Percentiles rank a stretch among this genome's conserved stretches.
Conservation (phyloP, 2,329 filamentous ascomycete species). For the Didymella sp. region DNA sequence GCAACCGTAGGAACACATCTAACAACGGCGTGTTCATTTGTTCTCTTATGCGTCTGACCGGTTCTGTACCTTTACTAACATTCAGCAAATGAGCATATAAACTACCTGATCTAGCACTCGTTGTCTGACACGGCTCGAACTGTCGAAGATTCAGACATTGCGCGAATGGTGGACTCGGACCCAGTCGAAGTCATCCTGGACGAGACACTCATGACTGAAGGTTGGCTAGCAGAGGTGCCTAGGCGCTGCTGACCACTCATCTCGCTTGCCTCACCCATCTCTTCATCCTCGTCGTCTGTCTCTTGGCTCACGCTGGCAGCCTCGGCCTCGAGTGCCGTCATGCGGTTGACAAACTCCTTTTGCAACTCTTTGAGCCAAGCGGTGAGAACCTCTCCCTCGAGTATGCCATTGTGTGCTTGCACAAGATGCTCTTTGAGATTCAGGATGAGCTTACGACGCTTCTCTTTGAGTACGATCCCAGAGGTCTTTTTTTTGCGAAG, state of each 20-base stretch:
- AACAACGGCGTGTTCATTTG: no score
- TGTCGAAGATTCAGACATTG: slow-evolving; percentile 31
- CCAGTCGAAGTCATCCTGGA: slow-evolving; percentile 30
- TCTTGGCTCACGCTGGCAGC: slow-evolving; percentile 24
- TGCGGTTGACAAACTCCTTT: slow-evolving; percentile 74
- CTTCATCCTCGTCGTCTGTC: slow-evolving; percentile 27
- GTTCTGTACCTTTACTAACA: no score
- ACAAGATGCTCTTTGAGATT: slow-evolving; percentile 74
- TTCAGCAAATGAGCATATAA: no score
- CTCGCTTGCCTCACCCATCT: slow-evolving; percentile 21
- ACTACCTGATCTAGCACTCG: slow-evolving; percentile 11
- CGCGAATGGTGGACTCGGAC: slow-evolving; percentile 22
- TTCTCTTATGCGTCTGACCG: no score
- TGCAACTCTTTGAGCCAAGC: slow-evolving; percentile 72
- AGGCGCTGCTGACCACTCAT: slow-evolving; percentile 22
- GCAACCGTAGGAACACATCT: no score
- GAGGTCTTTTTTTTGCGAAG: slow-evolving; percentile 66
- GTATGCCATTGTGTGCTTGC: slow-evolving; percentile 69
- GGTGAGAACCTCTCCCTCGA: slow-evolving; percentile 68
- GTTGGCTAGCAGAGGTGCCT: slow-evolving; percentile 24
- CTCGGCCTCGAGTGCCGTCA: slow-evolving; percentile 70
- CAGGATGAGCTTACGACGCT: slow-evolving; percentile 75
- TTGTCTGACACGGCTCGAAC: slow-evolving; percentile 39
- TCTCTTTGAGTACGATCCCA: slow-evolving; percentile 63
- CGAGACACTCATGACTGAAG: slow-evolving; percentile 31